Evolutionary conservation across 2,329 filamentous ascomycete genomes (phyloP), one percentile per base, ranked within the genome.

Genomic region (Aspergillus fijiensis): DNA sequence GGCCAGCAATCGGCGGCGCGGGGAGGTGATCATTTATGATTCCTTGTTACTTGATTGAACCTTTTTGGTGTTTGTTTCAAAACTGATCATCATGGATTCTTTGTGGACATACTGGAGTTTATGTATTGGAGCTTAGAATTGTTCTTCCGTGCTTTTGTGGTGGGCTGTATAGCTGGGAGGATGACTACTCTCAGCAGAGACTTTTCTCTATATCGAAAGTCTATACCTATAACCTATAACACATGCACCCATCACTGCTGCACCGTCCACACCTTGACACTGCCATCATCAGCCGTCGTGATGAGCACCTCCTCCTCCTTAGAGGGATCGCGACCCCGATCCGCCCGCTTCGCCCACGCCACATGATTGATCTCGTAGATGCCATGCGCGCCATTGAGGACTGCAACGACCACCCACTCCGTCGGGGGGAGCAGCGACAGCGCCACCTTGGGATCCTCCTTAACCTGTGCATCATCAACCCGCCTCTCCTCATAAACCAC

Each of bases 301-400:
- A 98, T 81, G 51, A 99, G 81, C 73, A 97, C 89, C 77, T 98
- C 94, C 69, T 96, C 81, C 1, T 84, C 82, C n/a, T 65, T 63
- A 9, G 62, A 63, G 77, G 81, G 71, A 82, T 82, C 1, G 80
- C 88, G 53, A 82, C 64, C 67, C 47, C 71, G 81, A 73, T 96
- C 92, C 59, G 86, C 89, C 59, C 93, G 83, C 67, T 84, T 85
- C 65, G 92, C 92, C 95, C 95, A 99, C 2, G 86, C 87, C 52
- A 95, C 84, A 75, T 97, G 92, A 70, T 99, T 99, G 64, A 98
- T 84, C 77, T 99, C 95, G 71, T 94, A 97, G 2, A 96, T 91
- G 0, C 92, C 93, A 74, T 99, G 95, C 2, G 89, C 91, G 35
- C 88, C 88, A 51, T 88, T 82, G 1, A 90, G 72, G n/a, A 85